Percentiles rank a stretch among this genome's conserved stretches.
Conservation (phyloP, 2,329 filamentous ascomycete genomes). For the Penicillium sclerotiorum region DNA sequence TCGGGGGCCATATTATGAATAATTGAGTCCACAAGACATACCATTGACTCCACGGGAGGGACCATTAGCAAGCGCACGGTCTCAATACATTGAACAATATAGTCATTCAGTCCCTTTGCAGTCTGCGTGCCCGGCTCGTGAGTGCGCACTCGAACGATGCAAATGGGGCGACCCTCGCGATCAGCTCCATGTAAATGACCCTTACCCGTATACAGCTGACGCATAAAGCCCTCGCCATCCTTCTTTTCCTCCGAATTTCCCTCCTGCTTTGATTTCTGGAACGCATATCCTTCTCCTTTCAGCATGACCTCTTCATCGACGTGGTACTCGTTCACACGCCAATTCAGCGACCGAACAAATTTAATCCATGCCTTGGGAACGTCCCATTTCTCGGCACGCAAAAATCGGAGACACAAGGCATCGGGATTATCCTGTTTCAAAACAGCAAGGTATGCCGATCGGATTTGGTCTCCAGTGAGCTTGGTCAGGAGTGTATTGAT, state of each 20-base stretch:
- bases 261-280: slow-evolving; percentile 21
- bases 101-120: slow-evolving; percentile 40
- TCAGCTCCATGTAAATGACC: slow-evolving; percentile 43
- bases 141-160: slow-evolving; percentile 39
- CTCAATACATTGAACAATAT: slow-evolving; percentile 47
- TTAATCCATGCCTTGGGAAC: slow-evolving; percentile 44
- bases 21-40: slow-evolving; percentile 1
- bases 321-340: slow-evolving; percentile 37
- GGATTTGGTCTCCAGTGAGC: slow-evolving; percentile 24
- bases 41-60: slow-evolving; percentile 23
- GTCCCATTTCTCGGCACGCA: slow-evolving; percentile 45
- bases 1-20: neutral
- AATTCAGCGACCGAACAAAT: slow-evolving; percentile 42
- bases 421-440: slow-evolving; percentile 43
- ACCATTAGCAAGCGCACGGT: slow-evolving; percentile 33
- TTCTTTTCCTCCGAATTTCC: slow-evolving; percentile 30
- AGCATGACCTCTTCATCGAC: slow-evolving; percentile 38
- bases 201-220: slow-evolving; percentile 44
- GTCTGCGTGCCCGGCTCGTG: slow-evolving; percentile 39
- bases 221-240: slow-evolving; percentile 35
- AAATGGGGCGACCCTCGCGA: slow-evolving; percentile 39
- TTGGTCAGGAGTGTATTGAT: slow-evolving; percentile 27
- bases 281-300: slow-evolving; percentile 37
- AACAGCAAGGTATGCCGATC: slow-evolving; percentile 25
- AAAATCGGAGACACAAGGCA: slow-evolving; percentile 44